Conservation (phyloP, 2,329 filamentous ascomycete genomes). For the Penicillium sp. region DNA sequence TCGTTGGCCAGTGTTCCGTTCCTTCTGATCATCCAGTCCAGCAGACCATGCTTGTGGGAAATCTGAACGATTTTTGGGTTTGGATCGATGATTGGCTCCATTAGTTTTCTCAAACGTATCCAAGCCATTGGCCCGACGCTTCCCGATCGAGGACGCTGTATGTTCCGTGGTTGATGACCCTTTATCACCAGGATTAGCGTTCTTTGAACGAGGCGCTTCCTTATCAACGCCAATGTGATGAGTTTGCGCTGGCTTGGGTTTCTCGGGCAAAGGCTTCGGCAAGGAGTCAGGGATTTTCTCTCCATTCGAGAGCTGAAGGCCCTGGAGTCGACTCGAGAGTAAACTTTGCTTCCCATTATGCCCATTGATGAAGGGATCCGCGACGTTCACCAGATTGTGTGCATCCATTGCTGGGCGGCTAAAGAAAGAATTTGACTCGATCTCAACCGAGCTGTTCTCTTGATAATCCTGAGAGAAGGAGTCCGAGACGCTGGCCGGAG, state of each 20-base stretch:
- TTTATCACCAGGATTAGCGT: constrained; percentile 30
- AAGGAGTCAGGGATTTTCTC: constrained; percentile 34
- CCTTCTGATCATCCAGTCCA: constrained; percentile 32
- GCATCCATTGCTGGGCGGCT: constrained; percentile 33
- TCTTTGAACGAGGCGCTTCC: constrained; percentile 36
- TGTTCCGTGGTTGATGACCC: constrained; percentile 30
- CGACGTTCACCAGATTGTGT: constrained; percentile 22
- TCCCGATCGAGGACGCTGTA: constrained; percentile 35
- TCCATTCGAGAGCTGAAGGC: constrained; percentile 43
- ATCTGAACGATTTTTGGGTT: constrained; percentile 42
- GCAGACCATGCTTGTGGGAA: constrained; percentile 24
- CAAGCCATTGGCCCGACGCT: constrained; percentile 37
- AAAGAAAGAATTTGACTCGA: constrained; percentile 37
- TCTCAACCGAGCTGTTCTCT: constrained; percentile 42
- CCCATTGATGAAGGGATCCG: constrained; percentile 31
- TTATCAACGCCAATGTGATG: constrained; percentile 33
- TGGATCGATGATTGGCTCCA: constrained; percentile 39
- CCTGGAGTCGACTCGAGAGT: constrained; percentile 44
- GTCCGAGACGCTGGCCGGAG: constrained; percentile 44
- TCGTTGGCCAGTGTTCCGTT: constrained; percentile 36
- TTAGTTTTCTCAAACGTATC: constrained; percentile 42
- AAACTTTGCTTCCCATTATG: constrained; percentile 37
- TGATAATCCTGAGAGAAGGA: constrained; percentile 45
- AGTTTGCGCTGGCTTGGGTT: constrained; percentile 25
- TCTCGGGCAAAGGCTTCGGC: constrained; percentile 32